Conservation (phyloP, 345 rosid genomes). For the Arabidopsis suecica region DNA sequence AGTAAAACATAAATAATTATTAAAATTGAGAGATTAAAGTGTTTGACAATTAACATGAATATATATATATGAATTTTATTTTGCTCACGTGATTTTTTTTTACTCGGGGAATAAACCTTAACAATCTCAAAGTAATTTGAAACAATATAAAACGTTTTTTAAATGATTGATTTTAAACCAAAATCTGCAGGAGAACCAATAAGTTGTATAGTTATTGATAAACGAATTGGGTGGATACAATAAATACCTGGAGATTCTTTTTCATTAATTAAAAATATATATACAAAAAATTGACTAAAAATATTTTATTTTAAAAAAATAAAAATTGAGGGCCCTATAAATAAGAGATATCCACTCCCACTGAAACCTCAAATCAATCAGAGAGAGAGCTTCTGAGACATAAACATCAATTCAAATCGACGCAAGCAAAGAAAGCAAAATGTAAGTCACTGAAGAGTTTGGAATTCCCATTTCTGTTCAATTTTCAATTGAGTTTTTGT, state of each 20-base stretch:
- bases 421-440: not conserved
- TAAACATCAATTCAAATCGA: not conserved
- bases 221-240: not conserved
- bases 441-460: slow-evolving; percentile 24
- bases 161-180: too few relatives aligned
- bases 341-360: slow-evolving; percentile 5
- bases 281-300: too few relatives aligned
- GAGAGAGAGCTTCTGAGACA: not conserved
- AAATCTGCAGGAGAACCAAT: too few relatives aligned
- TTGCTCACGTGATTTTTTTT: too few relatives aligned
- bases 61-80: too few relatives aligned
- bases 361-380: slow-evolving; percentile 17
- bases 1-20: too few relatives aligned
- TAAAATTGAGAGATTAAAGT: too few relatives aligned
- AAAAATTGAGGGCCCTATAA: not conserved
- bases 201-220: not conserved
- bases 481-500: not conserved
- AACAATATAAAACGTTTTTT: too few relatives aligned
- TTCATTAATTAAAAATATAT: not conserved
- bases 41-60: too few relatives aligned
- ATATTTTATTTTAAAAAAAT: not conserved
- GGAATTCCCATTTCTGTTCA: not conserved
- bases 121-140: too few relatives aligned
- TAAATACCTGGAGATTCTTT: not conserved
- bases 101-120: too few relatives aligned